Conservation (phyloP, 139 green algal genomes). For the Coelastrella sp. region DNA sequence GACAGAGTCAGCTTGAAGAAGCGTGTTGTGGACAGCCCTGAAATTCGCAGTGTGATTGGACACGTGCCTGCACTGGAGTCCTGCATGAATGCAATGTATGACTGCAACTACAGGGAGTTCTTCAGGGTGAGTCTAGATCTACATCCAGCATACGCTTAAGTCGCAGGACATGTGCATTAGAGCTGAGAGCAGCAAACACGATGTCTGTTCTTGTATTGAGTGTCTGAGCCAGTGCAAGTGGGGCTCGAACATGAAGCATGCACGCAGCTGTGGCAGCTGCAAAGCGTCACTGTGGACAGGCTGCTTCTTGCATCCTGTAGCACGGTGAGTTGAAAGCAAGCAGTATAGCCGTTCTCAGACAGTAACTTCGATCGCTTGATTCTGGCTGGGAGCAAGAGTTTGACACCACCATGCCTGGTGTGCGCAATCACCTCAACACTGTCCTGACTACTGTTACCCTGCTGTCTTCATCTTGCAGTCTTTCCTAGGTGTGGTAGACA, state of each 20-base stretch:
- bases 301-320: too few species aligned
- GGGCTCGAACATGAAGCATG: too few species aligned
- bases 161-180: not conserved
- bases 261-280: too few species aligned
- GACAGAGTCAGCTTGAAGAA: conserved; percentile 74
- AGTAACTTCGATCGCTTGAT: too few species aligned
- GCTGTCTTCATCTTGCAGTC: conserved; percentile 61
- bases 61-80: conserved; percentile 79
- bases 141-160: not conserved
- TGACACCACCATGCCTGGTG: too few species aligned
- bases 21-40: conserved; percentile 91
- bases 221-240: too few species aligned
- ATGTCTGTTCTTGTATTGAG: too few species aligned
- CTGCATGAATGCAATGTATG: conserved; percentile 93
- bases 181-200: not conserved
- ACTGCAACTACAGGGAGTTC: conserved; percentile 94
- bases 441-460: not conserved
- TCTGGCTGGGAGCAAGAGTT: too few species aligned
- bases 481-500: conserved; percentile 76
- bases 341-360: too few species aligned
- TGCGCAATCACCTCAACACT: not conserved
- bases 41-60: conserved; percentile 95
- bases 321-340: too few species aligned
- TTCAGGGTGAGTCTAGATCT: conserved; percentile 72
- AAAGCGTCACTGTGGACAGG: too few species aligned